phyloP scores from a whole-genome alignment of 768 basidiomycete genomes.

The Sporobolomyces pararoseus region DNA sequence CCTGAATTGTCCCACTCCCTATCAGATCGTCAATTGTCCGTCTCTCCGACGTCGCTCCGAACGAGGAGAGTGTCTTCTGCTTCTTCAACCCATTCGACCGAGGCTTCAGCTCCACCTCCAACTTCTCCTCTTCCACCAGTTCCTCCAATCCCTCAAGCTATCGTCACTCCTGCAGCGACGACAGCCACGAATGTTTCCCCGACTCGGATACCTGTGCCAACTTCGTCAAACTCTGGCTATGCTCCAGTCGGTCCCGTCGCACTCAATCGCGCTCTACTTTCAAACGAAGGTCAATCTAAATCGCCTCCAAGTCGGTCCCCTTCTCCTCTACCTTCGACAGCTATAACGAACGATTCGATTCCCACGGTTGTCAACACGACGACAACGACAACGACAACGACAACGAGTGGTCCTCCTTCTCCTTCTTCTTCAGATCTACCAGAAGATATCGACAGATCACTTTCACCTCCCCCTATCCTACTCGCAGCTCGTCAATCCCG shows the following conservation, averaged over 20 bases:
- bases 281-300: conserved; percentile 19
- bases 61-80: conserved; percentile 1
- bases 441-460: conserved; percentile 6
- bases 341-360: background rate
- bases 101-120: background rate
- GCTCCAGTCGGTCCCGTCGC: conserved; percentile 24
- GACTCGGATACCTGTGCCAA: background rate
- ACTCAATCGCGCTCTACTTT: conserved; percentile 27
- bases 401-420: background rate
- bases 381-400: too few relatives aligned
- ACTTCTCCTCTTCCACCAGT: background rate
- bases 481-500: conserved; percentile 13
- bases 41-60: background rate
- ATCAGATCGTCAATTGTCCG: conserved; percentile 2
- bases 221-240: background rate
- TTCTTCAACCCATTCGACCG: background rate
- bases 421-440: background rate
- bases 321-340: background rate
- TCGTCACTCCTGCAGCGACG: background rate
- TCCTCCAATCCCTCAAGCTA: background rate
- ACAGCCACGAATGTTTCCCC: too few relatives aligned
- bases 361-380: too few relatives aligned
- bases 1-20: background rate
- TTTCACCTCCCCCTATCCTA: conserved; percentile 9
- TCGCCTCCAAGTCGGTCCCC: background rate